Percentiles rank a stretch among this genome's conserved stretches.
phyloP scores from a whole-genome alignment of 2,329 filamentous ascomycete genomes.

The Anthostomella pinea region DNA sequence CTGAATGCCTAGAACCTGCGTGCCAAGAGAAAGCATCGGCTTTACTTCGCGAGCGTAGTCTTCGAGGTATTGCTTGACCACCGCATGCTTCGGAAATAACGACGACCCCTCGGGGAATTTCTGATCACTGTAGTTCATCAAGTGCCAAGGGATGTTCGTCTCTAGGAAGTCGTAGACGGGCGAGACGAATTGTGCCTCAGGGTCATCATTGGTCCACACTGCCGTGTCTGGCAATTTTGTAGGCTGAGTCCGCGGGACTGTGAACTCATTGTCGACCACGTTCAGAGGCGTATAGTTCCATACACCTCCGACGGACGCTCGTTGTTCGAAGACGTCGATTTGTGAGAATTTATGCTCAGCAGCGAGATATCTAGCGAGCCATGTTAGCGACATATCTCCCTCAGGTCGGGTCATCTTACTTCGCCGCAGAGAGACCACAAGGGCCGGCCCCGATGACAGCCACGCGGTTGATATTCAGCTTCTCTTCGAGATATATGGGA shows the following conservation, averaged over 20 bases:
- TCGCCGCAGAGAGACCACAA: slow-evolving; percentile 60
- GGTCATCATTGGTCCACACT: slow-evolving; percentile 24
- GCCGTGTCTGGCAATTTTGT: slow-evolving; percentile 42
- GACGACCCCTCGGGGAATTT: slow-evolving; percentile 55
- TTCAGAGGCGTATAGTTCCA: slow-evolving; percentile 62
- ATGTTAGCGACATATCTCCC: slow-evolving; percentile 1
- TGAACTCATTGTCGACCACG: slow-evolving; percentile 18
- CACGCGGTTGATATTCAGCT: slow-evolving; percentile 44
- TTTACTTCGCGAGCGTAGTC: slow-evolving; percentile 60
- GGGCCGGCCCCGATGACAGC: slow-evolving; percentile 74
- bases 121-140: slow-evolving; percentile 69
- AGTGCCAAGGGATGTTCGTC: slow-evolving; percentile 69
- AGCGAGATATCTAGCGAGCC: slow-evolving; percentile 58
- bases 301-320: slow-evolving; percentile 61
- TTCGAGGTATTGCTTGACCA: slow-evolving; percentile 64
- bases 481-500: slow-evolving; percentile 12
- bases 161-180: slow-evolving; percentile 70
- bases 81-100: slow-evolving; percentile 64
- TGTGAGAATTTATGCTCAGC: slow-evolving; percentile 61
- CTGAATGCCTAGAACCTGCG: slow-evolving; percentile 53
- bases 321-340: slow-evolving; percentile 70
- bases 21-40: slow-evolving; percentile 57
- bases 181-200: slow-evolving; percentile 56
- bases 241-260: slow-evolving; percentile 28
- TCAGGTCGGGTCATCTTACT: slow-evolving; percentile 22